These are phyloP conservation scores for Triticum dicoccoides DNA, from an alignment of 176 grass and related monocot species.

Conservation along the genomic window DNA sequence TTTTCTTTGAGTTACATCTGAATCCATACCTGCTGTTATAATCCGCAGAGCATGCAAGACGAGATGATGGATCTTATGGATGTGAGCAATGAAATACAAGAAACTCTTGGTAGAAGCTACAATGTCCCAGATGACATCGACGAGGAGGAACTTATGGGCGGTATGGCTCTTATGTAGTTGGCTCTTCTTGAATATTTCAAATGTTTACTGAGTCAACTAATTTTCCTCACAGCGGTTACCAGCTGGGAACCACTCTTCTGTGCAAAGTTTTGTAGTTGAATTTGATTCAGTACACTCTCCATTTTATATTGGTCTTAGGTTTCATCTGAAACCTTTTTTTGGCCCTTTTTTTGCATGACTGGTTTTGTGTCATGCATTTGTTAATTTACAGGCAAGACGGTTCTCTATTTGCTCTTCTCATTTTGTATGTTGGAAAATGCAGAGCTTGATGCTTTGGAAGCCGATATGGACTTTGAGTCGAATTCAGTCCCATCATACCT, in stretches of 20 bases:
- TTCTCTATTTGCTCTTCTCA: constrained; percentile 8
- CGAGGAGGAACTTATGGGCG: constrained; percentile 94
- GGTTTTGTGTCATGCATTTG: not conserved
- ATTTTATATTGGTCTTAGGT: not conserved
- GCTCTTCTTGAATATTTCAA: not conserved
- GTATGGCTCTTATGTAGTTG: constrained; percentile 32
- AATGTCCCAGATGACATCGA: constrained; percentile 95
- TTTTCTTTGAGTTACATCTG: not conserved
- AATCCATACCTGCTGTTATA: not conserved
- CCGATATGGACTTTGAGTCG: constrained; percentile 76
- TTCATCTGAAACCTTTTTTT: not conserved
- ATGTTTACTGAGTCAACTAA: not conserved
- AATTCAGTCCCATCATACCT: constrained; percentile 90
- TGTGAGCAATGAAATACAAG: constrained; percentile 94
- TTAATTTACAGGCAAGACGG: not conserved
- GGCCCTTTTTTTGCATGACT: not conserved
- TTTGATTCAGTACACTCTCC: not conserved
- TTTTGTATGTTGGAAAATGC: constrained; percentile 39
- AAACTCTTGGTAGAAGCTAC: constrained; percentile 92
- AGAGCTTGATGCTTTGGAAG: constrained; percentile 99
- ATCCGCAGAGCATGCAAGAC: constrained; percentile 92
- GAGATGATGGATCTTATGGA: constrained; percentile 99
- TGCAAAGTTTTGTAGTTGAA: not conserved
- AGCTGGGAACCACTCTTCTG: not conserved
- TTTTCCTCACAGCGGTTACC: not conserved